Conservation (phyloP, 164 flowering plant genomes). For the Taxillus chinensis region DNA sequence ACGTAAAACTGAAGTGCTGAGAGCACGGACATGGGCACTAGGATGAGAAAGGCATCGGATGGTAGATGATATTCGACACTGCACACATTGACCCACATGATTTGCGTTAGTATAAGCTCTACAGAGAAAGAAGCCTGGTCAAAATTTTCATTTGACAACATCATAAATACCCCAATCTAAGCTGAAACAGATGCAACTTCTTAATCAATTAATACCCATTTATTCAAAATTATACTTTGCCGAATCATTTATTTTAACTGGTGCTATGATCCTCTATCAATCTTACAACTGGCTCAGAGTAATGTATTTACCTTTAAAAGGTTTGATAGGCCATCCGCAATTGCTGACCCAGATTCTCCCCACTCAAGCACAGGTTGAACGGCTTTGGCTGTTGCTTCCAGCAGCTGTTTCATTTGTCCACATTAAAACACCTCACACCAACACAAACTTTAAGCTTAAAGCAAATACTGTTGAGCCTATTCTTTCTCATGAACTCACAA, state of each 20-base stretch:
- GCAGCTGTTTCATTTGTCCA: slow-evolving; percentile 41
- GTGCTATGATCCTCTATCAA: neutral
- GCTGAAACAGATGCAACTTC: no score
- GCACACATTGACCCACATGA: slow-evolving; percentile 20
- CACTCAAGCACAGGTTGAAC: slow-evolving; percentile 61
- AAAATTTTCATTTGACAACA: no score
- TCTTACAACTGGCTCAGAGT: neutral
- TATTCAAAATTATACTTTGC: neutral
- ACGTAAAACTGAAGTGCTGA: slow-evolving; percentile 86
- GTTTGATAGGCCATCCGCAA: slow-evolving; percentile 81
- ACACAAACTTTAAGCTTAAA: neutral
- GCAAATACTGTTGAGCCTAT: neutral
- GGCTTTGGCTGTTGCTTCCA: slow-evolving; percentile 92
- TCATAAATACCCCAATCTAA: no score
- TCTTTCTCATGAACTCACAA: neutral
- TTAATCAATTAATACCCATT: no score
- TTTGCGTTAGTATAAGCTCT: slow-evolving; percentile 3
- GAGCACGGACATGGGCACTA: slow-evolving; percentile 93
- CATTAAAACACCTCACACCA: slow-evolving; percentile 5
- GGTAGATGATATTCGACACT: slow-evolving; percentile 93
- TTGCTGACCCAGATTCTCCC: slow-evolving; percentile 73
- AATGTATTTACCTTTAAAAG: slow-evolving; percentile 59
- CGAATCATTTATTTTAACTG: neutral
- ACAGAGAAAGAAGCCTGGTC: neutral
- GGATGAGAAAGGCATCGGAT: slow-evolving; percentile 86